Base-by-base conservation (phyloP, 306 rosid genomes). In the Quercus bicolor region DNA sequence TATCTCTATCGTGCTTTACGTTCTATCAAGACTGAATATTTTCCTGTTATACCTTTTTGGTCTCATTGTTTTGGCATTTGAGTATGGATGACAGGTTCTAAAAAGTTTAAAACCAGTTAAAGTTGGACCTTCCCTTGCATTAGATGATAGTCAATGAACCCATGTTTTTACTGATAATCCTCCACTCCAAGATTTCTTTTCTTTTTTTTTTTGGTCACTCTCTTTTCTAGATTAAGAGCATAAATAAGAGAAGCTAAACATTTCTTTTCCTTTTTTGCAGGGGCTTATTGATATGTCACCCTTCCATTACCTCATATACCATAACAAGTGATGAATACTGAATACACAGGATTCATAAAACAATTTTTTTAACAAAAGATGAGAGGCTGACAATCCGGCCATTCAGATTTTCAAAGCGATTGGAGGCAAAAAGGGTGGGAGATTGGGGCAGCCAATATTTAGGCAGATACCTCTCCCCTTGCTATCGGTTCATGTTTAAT, bases 51-150 rank as follows among this genome's bases (percentile, higher is more conserved):
- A 80, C 86, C 43, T 95, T 70, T 76, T 90, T 26, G 96, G 94
- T 45, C 81, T 93, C 85, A 66, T 88, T 69, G 79, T 87, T 34
- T 60, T 90, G 81, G 77, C 66, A 19, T 83, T 85, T 53, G 92
- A 85, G 73, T 77, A 70, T 83, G 86, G 85, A 73, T 69, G 85
- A 75, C 88, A 73, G 85, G 56, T 80, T 72, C 66, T 92, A 16
- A 82, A 78, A 81, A 81, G 83, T 53, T 75, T 89, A 75, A 95
- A 96, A 77, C 87, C 97, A 19, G 92, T 78, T 75, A 86, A 91
- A 87, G 90, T 89, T 66, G 88, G 85, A 84, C 45, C 80, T 70
- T 81, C 98, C 79, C 31, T 75, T 5, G 28, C 89, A 33, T 78
- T 76, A 78, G 51, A 84, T 61, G 64, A 66, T 19, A 56, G 69